Conservation (phyloP, 306 rosid species). For the Malus asiatica region DNA sequence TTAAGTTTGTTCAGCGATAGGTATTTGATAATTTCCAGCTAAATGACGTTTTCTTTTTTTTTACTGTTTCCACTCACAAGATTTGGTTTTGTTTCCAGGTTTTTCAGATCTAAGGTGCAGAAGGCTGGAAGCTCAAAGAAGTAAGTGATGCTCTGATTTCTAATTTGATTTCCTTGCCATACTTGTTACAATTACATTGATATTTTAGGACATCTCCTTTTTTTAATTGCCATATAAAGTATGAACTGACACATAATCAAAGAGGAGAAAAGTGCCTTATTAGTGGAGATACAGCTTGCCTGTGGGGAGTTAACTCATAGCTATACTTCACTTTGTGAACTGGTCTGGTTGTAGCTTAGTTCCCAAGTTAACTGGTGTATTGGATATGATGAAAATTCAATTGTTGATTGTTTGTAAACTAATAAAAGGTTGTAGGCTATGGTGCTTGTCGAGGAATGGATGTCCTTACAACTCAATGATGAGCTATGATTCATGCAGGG, state of each 20-base stretch:
- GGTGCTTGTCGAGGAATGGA: neutral
- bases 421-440: neutral
- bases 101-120: constrained; percentile 78
- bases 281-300: neutral
- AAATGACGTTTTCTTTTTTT: constrained; percentile 4
- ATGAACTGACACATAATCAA: neutral
- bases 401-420: neutral
- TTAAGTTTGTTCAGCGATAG: constrained; percentile 74
- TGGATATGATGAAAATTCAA: neutral
- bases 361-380: neutral
- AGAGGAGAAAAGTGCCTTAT: neutral
- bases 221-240: neutral
- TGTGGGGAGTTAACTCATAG: neutral
- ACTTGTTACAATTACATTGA: neutral
- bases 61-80: neutral
- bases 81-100: constrained; percentile 38
- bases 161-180: neutral
- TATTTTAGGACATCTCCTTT: neutral
- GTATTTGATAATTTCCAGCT: constrained; percentile 32
- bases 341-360: neutral
- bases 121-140: constrained; percentile 67
- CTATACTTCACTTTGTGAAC: neutral
- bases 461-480: neutral
- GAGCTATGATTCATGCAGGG: neutral
- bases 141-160: constrained; percentile 45